Base-by-base conservation (phyloP, 2,329 filamentous ascomycete genomes). In the Trichoderma lentiforme region DNA sequence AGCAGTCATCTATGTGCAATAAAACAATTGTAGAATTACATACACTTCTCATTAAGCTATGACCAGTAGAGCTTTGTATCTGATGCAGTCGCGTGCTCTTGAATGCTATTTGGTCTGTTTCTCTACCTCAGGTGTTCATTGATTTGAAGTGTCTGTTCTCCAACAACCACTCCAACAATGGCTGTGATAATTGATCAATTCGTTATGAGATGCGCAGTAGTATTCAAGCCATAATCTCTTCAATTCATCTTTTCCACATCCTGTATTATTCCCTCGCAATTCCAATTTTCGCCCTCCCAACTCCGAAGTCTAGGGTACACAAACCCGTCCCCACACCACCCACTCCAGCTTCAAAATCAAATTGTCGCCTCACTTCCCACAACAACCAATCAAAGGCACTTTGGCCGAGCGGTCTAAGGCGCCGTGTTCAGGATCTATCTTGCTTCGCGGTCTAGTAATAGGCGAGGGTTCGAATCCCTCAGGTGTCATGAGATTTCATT, bases 391-490 rank as follows among this genome's bases (percentile, higher is more conserved):
- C 43, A 61, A 60, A 74, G 76, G 76, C 75, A 76, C 75, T 77
- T 76, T 77, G 75, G 74, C 76, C 76, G 76, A 76, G 75, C 73
- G 73, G 75, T 76, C 72, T 73, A 76, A 73, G 74, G 74, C 75
- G 75, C 73, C 72, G 72, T 73, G 74, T 76, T 76, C 73, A 76
- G 74, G 73, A 69, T 6, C 36, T 32, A 56, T 70, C 69, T 32
- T n/a, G 72, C 58, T 71, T 75, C 74, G 76, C 76, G 74, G 76
- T 77, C 76, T 76, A 76, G 76, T 70, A 76, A 77, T 77, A 76
- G 76, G 77, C 77, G 77, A 76, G 76, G 77, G 77, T 78, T 78
- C 77, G 77, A 78, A 76, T 78, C 77, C 77, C 77, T 76, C 77
- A 78, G 76, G 76, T 77, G 76, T 78, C 76, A 78, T n/a, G 1